Percentiles rank a stretch among this genome's conserved stretches.
These are phyloP conservation scores for Hyaloscypha finlandica DNA, from an alignment of 495 filamentous ascomycete species.

Conservation along the genomic window DNA sequence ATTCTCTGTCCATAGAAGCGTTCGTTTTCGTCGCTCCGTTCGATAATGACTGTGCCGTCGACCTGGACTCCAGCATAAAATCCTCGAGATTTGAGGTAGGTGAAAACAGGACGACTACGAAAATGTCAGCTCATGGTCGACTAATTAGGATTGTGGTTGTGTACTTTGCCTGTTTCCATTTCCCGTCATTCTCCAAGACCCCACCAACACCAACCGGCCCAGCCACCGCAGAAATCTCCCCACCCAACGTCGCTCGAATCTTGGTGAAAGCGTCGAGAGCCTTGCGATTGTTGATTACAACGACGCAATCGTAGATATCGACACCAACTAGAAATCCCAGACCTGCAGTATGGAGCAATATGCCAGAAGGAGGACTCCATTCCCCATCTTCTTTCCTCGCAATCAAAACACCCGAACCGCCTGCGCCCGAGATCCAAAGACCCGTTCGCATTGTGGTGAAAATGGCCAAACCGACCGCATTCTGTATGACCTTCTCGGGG, in stretches of 20 bases:
- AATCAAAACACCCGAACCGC: constrained; percentile 80
- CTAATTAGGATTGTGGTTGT: background rate
- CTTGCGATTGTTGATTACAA: constrained; percentile 82
- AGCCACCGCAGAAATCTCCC: constrained; percentile 73
- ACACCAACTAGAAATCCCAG: constrained; percentile 88
- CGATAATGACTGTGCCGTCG: constrained; percentile 81
- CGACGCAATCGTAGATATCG: constrained; percentile 90
- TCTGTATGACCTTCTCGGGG: constrained; percentile 74
- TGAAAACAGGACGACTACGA: constrained; percentile 66
- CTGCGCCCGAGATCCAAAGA: constrained; percentile 86
- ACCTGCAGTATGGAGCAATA: constrained; percentile 83
- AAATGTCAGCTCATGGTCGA: background rate
- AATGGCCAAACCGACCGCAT: constrained; percentile 84
- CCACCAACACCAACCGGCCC: constrained; percentile 80
- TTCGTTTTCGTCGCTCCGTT: constrained; percentile 88
- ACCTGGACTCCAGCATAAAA: constrained; percentile 81
- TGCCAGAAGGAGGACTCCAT: constrained; percentile 87
- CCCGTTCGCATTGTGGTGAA: constrained; percentile 94
- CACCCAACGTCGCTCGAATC: constrained; percentile 74
- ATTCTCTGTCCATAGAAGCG: constrained; percentile 77
- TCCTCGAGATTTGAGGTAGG: constrained; percentile 85
- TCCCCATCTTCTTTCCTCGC: constrained; percentile 77
- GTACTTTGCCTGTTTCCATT: constrained; percentile 40
- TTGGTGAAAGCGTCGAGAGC: constrained; percentile 81
- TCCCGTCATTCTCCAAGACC: constrained; percentile 67